Evolutionary conservation across 1,284 basidiomycete genomes (phyloP).

Genomic region (Cryptococcus wingfieldii): DNA sequence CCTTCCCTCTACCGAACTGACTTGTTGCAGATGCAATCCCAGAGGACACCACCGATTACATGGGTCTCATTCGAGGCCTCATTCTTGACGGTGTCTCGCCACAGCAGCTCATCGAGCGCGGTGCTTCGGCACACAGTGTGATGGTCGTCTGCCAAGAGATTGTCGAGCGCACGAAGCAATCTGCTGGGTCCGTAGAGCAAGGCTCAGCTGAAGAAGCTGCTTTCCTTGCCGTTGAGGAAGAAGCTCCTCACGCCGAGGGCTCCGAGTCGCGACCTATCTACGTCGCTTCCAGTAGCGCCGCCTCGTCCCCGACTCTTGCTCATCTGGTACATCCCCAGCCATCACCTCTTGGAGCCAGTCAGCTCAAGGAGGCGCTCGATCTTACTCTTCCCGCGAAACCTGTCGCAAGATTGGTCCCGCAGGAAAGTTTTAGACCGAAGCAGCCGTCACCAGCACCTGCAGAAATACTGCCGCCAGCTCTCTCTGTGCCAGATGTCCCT

Average conservation of each 20-base stretch:
- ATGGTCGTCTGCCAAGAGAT: constrained; percentile 37
- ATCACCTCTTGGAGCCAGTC: not conserved
- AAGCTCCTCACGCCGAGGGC: not conserved
- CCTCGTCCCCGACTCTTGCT: not conserved
- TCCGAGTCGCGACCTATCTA: not conserved
- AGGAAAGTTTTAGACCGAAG: not conserved
- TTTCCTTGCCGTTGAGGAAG: not conserved
- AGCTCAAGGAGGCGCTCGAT: not conserved
- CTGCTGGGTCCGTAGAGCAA: not conserved
- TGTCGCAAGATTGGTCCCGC: no score
- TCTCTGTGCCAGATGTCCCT: not conserved
- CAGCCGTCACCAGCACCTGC: not conserved
- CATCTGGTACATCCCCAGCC: not conserved
- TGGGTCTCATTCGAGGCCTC: constrained; percentile 34
- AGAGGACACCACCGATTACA: constrained; percentile 30
- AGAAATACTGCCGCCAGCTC: not conserved
- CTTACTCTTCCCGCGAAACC: not conserved
- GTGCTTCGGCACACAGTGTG: constrained; percentile 31
- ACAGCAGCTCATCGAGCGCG: constrained; percentile 26
- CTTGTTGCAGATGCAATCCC: constrained; percentile 20
- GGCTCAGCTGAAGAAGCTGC: not conserved
- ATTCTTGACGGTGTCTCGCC: constrained; percentile 31
- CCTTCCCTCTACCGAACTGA: not conserved
- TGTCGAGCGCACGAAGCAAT: constrained; percentile 21
- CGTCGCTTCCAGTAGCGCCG: not conserved